Percentiles rank a stretch among this genome's conserved stretches.
Conservation (phyloP, 805 yeast species). For the Candida broadrunensis region DNA sequence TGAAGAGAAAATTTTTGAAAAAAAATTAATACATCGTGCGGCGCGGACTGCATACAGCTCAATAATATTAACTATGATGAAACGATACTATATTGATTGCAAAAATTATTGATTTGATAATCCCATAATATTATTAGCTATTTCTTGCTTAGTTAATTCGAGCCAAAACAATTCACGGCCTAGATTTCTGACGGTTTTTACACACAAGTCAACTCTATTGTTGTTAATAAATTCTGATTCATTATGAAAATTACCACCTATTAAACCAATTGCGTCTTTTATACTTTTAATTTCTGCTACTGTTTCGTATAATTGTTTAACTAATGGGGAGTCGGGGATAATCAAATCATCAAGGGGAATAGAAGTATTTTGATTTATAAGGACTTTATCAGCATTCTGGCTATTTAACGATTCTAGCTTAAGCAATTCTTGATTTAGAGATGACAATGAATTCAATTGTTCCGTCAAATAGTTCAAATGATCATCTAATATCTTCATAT, state of each 20-base stretch:
- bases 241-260: slow-evolving; percentile 48
- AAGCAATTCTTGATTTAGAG: slow-evolving; percentile 23
- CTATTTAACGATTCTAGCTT: slow-evolving; percentile 22
- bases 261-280: slow-evolving; percentile 60
- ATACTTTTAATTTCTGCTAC: slow-evolving; percentile 67
- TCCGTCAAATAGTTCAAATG: slow-evolving; percentile 26
- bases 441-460: slow-evolving; percentile 19
- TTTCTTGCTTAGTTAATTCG: slow-evolving; percentile 31
- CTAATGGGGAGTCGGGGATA: slow-evolving; percentile 37
- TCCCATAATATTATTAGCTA: slow-evolving; percentile 20
- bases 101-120: background rate
- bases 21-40: slow-evolving; percentile 24
- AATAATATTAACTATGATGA: background rate
- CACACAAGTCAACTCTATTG: slow-evolving; percentile 28
- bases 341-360: slow-evolving; percentile 32
- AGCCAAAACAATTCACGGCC: slow-evolving; percentile 43
- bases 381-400: slow-evolving; percentile 14
- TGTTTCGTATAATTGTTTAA: slow-evolving; percentile 61
- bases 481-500: slow-evolving; percentile 25
- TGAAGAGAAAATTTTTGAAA: slow-evolving; percentile 5
- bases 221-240: slow-evolving; percentile 34
- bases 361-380: slow-evolving; percentile 8
- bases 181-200: slow-evolving; percentile 31
- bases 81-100: no score
- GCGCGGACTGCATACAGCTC: slow-evolving; percentile 10